A percentile compares a stretch with the other conserved stretches of the same genome.
phyloP scores from a whole-genome alignment of 192 early-diverging fungal species.

The Coemansia sp. region DNA sequence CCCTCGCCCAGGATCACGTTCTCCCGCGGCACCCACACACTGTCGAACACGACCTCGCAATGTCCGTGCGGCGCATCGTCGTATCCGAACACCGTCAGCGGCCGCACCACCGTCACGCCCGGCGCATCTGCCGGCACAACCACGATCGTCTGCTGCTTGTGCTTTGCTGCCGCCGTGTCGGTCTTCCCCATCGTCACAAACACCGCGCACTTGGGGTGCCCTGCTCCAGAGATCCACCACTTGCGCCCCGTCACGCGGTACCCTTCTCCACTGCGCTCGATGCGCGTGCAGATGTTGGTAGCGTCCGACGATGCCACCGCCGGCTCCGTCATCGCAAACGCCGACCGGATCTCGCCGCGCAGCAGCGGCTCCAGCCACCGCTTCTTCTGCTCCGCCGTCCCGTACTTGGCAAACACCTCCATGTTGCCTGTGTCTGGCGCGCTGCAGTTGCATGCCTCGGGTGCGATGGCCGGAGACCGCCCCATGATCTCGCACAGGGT shows the following conservation, averaged over 20 bases:
- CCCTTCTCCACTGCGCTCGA: conserved; percentile 64
- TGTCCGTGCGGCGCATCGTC: conserved; percentile 98
- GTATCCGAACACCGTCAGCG: conserved; percentile 88
- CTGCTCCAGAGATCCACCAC: conserved; percentile 99
- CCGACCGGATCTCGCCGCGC: conserved; percentile 90
- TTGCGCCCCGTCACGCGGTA: conserved; percentile 83
- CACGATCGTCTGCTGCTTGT: conserved; percentile 89
- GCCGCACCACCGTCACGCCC: conserved; percentile 81
- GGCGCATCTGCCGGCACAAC: conserved; percentile 82
- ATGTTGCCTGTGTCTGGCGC: conserved; percentile 99
- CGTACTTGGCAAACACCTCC: conserved; percentile 98
- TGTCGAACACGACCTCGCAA: conserved; percentile 88
- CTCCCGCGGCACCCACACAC: conserved; percentile 81
- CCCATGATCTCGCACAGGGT: conserved; percentile 90
- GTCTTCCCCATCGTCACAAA: conserved; percentile 92
- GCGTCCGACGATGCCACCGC: conserved; percentile 94
- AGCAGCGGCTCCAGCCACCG: conserved; percentile 80
- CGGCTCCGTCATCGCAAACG: conserved; percentile 99
- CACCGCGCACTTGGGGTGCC: conserved; percentile 91
- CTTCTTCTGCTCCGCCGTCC: conserved; percentile 77
- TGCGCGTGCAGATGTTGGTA: conserved; percentile 90
- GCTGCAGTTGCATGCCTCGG: conserved; percentile 92
- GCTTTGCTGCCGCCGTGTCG: conserved; percentile 58
- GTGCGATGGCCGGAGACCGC: conserved; percentile 73
- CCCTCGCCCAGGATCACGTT: conserved; percentile 91